Evolutionary conservation across 2,329 filamentous ascomycete genomes (phyloP), one percentile per base, ranked within the genome.

Genomic region (Arachnopeziza araneosa): DNA sequence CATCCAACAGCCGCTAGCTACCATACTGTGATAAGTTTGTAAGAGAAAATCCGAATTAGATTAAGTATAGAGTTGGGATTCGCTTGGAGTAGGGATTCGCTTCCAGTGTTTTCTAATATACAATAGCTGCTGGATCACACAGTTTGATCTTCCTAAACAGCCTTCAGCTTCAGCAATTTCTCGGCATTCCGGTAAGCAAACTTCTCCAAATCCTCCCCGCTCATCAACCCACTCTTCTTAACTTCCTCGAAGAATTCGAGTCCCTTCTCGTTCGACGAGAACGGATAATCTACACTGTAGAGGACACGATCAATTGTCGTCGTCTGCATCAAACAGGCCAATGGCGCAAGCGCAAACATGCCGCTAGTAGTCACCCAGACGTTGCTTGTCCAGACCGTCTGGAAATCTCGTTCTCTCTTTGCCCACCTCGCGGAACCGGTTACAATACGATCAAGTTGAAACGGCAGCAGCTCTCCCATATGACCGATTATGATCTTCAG

Each of bases 241-340:
- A 85, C 68, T 61, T 81, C 78, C 55, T 75, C 67, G 57, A 85
- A 72, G 64, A 80, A 83, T 9, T 70, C 72, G 26, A 74, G 68
- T 0, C 81, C 82, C 17, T 77, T 76, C 60, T 79, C 76, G 60
- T 78, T 83, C 54, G 72, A 73, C 51, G 76, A 75, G 55, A 84
- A 83, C 0, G 83, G 83, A 64, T 84, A 85, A 65, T 85, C 82
- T 10, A 84, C 78, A 61, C 79, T 83, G 66, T 80, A 85, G 67
- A 86, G 58, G 1, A 86, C 75, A 17, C 75, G 74, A 24, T 83
- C 80, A n/a, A 77, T 73, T 21, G 72, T 74, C 1, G 77, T 81
- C 7, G 77, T 78, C 59, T 75, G 62, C 53, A 79, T 59, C 7
- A 80, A 66, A 56, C 73, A 77, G 1, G 75, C 75, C 71, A 85